Conservation (phyloP, 768 basidiomycete species). For the Lactarius psammicola region DNA sequence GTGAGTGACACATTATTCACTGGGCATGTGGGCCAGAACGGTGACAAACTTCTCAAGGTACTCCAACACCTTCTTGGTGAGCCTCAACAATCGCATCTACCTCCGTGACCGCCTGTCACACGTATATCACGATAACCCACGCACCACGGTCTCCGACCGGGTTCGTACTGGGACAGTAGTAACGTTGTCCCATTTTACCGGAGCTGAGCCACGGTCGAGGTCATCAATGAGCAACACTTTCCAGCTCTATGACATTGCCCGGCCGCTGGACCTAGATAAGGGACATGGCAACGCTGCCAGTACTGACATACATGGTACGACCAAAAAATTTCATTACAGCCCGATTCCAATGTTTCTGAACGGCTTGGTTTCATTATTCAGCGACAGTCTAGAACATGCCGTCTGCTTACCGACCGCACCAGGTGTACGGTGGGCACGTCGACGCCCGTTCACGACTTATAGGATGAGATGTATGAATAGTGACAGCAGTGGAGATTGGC, state of each 20-base stretch:
- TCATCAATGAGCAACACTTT: neutral
- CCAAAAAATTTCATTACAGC: neutral
- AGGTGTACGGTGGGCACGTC: neutral
- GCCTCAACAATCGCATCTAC: constrained; percentile 4
- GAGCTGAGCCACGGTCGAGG: neutral
- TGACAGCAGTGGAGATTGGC: neutral
- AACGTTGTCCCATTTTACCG: neutral
- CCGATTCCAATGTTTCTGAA: neutral
- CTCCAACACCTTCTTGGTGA: neutral
- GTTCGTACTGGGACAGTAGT: neutral
- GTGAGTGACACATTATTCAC: neutral
- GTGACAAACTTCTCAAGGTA: neutral
- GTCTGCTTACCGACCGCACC: neutral
- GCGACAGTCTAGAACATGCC: neutral
- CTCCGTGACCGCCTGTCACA: neutral
- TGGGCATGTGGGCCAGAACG: neutral
- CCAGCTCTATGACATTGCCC: neutral
- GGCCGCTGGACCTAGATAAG: neutral
- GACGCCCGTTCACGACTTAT: neutral
- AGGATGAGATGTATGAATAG: neutral
- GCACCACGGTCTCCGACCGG: neutral
- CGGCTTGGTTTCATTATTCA: neutral
- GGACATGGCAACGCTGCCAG: neutral
- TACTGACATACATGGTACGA: neutral
- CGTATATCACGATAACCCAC: neutral